These are phyloP conservation scores for Pythium guiyangense DNA, from an alignment of 352 stramenopile species.

Conservation along the genomic window DNA sequence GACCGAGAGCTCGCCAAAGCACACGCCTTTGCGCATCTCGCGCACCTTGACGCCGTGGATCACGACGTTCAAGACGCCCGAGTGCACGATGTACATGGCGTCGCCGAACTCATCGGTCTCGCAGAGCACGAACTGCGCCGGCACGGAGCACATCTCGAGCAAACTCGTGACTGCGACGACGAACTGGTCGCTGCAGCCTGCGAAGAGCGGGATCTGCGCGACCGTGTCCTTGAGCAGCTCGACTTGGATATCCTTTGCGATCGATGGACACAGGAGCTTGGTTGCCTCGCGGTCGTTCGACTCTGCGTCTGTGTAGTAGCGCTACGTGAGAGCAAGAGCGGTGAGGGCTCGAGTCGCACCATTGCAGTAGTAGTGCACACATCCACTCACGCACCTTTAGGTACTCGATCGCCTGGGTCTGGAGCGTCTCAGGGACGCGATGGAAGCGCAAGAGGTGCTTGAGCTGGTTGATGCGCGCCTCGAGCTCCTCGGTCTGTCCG, in stretches of 20 bases:
- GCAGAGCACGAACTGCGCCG: slow-evolving; percentile 49
- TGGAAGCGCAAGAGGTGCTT: slow-evolving; percentile 63
- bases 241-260: slow-evolving; percentile 75
- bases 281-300: slow-evolving; percentile 61
- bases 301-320: slow-evolving; percentile 64
- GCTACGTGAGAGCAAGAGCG: neutral
- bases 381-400: slow-evolving; percentile 20
- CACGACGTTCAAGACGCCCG: slow-evolving; percentile 56
- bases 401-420: slow-evolving; percentile 53
- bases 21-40: slow-evolving; percentile 61
- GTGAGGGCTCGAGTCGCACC: no score
- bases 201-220: slow-evolving; percentile 54
- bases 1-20: slow-evolving; percentile 64
- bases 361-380: no score
- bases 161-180: slow-evolving; percentile 61
- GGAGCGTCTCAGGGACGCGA: slow-evolving; percentile 42
- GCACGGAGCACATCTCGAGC: slow-evolving; percentile 57
- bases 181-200: slow-evolving; percentile 53
- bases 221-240: slow-evolving; percentile 59
- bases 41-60: slow-evolving; percentile 55
- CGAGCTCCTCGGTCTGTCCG: slow-evolving; percentile 28
- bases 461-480: slow-evolving; percentile 62
- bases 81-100: slow-evolving; percentile 73
- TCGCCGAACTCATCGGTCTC: slow-evolving; percentile 50
- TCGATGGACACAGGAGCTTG: slow-evolving; percentile 65